Evolutionary conservation across 2,329 filamentous ascomycete genomes (phyloP), one percentile per base, ranked within the genome.

Genomic region (Metarhizium album): DNA sequence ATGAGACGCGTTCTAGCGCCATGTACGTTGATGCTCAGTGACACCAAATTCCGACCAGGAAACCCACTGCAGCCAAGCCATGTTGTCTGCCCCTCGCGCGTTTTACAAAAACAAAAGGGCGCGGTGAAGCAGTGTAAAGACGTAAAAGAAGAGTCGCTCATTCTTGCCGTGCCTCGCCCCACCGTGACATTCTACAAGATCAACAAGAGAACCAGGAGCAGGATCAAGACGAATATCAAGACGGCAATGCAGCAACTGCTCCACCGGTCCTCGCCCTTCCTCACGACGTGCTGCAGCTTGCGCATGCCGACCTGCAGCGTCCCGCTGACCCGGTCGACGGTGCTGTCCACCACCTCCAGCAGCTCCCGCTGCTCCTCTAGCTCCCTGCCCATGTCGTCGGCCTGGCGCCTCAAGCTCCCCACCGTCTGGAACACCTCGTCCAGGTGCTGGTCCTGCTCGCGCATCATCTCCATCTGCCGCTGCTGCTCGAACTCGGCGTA

Each of bases 401-500:
- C 94, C 74, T 97, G 93, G 63, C 86, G 78, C 51, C 91, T 76
- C 63, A 98, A 70, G 64, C 90, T 96, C 2, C 90, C 91, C 23
- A 98, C 93, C 1, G 91, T 97, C 58, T 84, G 81, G 64, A 94
- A 95, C 45, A 98, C 91, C 16, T 87, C 87, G 64, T 97, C 91
- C 2, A 98, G 76, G 60, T 93, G 86, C 70, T 90, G 78, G 65
- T 98, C 93, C 73, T 98, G 93, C 68, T 96, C 89, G 58, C 85
- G 81, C 86, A 98, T 90, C 69, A 98, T 86, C 69, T 90, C 80
- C 63, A 86, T 66, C 72, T 98, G 94, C 65, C 94, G 82, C 70
- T 93, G 84, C 67, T 95, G 86, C 74, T 97, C 91, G 61, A 95
- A 90, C 59, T 84, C 84, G 16, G 84, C 82, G 59, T 90, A 91